Evolutionary conservation across 2,329 filamentous ascomycete genomes (phyloP), one percentile per base, ranked within the genome.

Genomic region (Myotisia sp.): DNA sequence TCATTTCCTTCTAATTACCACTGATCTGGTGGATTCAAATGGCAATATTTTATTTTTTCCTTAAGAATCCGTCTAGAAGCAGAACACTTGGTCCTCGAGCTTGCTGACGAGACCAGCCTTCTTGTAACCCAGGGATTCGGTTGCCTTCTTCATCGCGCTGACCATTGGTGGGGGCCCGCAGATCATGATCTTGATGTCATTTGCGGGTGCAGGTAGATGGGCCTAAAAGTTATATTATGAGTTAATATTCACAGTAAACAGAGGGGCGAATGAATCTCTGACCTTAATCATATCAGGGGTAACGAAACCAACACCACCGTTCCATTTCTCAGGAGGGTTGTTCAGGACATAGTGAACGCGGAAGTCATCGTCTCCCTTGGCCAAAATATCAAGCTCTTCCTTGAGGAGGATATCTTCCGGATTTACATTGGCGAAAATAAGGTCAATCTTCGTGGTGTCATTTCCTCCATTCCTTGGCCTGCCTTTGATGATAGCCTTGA

Each of bases 121-220:
- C 54, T 82, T 72, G 68, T 79, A 98, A 38, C 90, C 90, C 13
- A 95, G 70, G 43, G 74, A 70, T 63, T 92, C 84, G 33, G 86
- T 79, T 5, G 84, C 74, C 72, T 95, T 95, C 80, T 98, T 98
- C 68, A 95, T 79, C 33, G 85, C 87, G 51, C 79, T 81, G 44
- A 95, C 72, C 90, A 98, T 98, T 33, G 90, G 90, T 37, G 90
- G 90, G 38, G 90, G 90, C 36, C 90, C 90, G 55, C 90, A 98
- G 46, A 95, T 70, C 40, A 95, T 70, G 48, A 98, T 72, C 74
- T 95, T 95, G 64, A 92, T 77, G 52, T 95, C 86, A 38, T 70
- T 64, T 37, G 83, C 81, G 13, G 90, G 75, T 54, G 81, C 76
- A 38, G 90, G 85, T 36, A 95, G 71, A 38, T 55, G 56, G 39